Percentiles rank a stretch among this genome's conserved stretches.
These are phyloP conservation scores for Rhizopogon salebrosus DNA, from an alignment of 768 basidiomycete species.

Conservation along the genomic window DNA sequence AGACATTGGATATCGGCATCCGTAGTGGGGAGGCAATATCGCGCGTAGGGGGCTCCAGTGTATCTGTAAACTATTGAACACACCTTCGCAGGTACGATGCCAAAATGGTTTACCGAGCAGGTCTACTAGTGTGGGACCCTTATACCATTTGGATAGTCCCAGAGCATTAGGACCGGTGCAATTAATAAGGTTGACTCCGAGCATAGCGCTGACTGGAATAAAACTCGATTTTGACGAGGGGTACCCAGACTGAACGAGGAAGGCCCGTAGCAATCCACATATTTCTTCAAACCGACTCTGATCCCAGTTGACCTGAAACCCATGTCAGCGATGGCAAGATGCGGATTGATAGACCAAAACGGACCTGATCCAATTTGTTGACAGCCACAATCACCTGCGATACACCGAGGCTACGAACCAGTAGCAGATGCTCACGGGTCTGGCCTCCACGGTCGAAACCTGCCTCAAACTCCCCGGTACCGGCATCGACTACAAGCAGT, in stretches of 20 bases:
- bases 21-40: slow-evolving; percentile 75
- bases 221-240: slow-evolving; percentile 72
- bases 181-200: slow-evolving; percentile 76
- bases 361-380: slow-evolving; percentile 91
- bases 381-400: slow-evolving; percentile 87
- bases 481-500: slow-evolving; percentile 86
- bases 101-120: slow-evolving; percentile 53
- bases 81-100: not conserved
- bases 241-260: slow-evolving; percentile 88
- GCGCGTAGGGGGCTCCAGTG: slow-evolving; percentile 73
- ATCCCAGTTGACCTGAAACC: slow-evolving; percentile 77
- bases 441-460: slow-evolving; percentile 94
- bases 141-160: slow-evolving; percentile 69
- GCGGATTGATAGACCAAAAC: slow-evolving; percentile 11
- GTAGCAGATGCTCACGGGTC: slow-evolving; percentile 88
- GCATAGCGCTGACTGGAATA: slow-evolving; percentile 86
- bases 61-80: slow-evolving; percentile 43
- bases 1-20: slow-evolving; percentile 91
- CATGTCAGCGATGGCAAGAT: not conserved
- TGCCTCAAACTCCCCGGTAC: slow-evolving; percentile 90
- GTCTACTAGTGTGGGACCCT: slow-evolving; percentile 79
- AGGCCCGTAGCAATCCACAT: slow-evolving; percentile 63
- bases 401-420: slow-evolving; percentile 90
- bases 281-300: slow-evolving; percentile 84
- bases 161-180: slow-evolving; percentile 42